Evolutionary conservation across 208 protist species (phyloP).

Genomic region (Trypanosoma scelopori): DNA sequence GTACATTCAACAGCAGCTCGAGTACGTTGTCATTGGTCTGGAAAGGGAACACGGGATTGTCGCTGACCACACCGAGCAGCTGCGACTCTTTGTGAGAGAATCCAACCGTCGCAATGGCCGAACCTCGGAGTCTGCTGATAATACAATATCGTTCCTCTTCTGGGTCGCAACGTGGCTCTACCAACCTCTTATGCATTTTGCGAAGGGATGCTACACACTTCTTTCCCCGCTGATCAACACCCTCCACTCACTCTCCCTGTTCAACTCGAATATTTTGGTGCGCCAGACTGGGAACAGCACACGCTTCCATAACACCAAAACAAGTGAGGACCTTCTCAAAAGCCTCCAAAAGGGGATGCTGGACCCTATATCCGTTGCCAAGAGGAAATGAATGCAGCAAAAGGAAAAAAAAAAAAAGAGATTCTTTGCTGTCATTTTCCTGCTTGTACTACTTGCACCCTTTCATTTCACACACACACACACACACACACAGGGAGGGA

Average conservation of each 20-base stretch:
- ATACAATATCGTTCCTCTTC: conserved; percentile 39
- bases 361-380: conserved; percentile 40
- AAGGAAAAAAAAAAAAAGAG: too few species aligned
- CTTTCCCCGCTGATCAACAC: conserved; percentile 76
- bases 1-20: conserved; percentile 83
- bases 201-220: conserved; percentile 81
- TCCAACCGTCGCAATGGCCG: conserved; percentile 43
- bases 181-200: conserved; percentile 77
- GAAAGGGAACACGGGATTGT: conserved; percentile 77
- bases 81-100: conserved; percentile 80
- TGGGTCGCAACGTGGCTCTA: conserved; percentile 81
- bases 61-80: conserved; percentile 83
- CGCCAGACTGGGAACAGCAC: conserved; percentile 38
- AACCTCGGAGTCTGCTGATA: conserved; percentile 7
- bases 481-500: too few species aligned
- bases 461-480: too few species aligned
- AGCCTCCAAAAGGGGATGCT: conserved; percentile 70
- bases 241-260: conserved; percentile 72
- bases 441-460: too few species aligned
- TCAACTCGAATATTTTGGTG: conserved; percentile 76
- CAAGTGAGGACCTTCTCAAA: conserved; percentile 57
- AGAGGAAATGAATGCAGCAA: conserved; percentile 14
- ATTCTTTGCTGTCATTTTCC: too few species aligned
- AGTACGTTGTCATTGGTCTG: conserved; percentile 77
- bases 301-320: conserved; percentile 29